phyloP scores from a whole-genome alignment of 371 early-diverging fungal species.

The Capillidium heterosporum region DNA sequence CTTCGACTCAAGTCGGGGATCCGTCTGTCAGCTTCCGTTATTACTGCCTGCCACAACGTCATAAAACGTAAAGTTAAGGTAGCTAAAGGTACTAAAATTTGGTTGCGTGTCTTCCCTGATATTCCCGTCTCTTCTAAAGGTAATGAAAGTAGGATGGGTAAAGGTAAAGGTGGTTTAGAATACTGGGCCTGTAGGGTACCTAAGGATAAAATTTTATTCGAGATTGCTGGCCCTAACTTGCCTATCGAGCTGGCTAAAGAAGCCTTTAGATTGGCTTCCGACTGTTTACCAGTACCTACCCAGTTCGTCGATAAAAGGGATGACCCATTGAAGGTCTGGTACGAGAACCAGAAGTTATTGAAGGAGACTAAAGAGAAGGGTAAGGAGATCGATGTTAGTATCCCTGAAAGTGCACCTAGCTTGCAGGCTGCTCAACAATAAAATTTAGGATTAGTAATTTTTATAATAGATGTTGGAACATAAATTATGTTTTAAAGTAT shows the following conservation, averaged over 20 bases:
- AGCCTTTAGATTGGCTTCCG: constrained; percentile 43
- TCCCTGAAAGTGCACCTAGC: no score
- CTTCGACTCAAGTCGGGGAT: constrained; percentile 67
- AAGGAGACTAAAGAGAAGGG: no score
- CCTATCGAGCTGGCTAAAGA: constrained; percentile 64
- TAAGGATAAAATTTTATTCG: constrained; percentile 70
- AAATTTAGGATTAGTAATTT: no score
- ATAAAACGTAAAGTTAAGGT: constrained; percentile 64
- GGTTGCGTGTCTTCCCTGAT: constrained; percentile 81
- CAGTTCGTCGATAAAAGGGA: constrained; percentile 31
- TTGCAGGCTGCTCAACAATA: no score
- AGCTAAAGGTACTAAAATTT: constrained; percentile 72
- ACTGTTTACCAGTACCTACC: constrained; percentile 52
- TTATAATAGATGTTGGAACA: no score
- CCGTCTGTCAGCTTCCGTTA: constrained; percentile 62
- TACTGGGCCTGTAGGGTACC: constrained; percentile 85
- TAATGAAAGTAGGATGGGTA: constrained; percentile 90
- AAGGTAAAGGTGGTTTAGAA: constrained; percentile 90
- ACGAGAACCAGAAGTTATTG: no score
- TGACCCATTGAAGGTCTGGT: no score
- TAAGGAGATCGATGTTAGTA: no score
- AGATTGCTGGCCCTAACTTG: constrained; percentile 54
- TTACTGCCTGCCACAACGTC: constrained; percentile 57
- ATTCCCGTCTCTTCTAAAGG: constrained; percentile 85
- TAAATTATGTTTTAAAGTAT: no score